Conservation (phyloP, 192 early-diverging fungal species). For the Umbelopsis ramanniana region DNA sequence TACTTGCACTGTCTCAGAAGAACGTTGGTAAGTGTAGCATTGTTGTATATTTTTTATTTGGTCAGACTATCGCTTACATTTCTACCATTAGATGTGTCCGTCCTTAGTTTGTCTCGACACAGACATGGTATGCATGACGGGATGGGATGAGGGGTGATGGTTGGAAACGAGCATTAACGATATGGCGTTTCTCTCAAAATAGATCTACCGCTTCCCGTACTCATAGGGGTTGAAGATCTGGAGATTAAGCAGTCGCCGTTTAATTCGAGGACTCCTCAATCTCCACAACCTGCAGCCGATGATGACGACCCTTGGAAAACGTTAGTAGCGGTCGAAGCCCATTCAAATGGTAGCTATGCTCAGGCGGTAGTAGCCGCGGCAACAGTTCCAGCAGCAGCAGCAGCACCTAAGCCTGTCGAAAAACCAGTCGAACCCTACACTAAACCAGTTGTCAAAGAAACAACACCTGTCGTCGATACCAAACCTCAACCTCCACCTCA, state of each 20-base stretch:
- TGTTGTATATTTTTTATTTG: neutral
- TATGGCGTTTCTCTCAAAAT: neutral
- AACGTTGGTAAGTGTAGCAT: slow-evolving; percentile 60
- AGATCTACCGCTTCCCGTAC: slow-evolving; percentile 66
- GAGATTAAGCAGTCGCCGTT: slow-evolving; percentile 25
- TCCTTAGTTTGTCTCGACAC: slow-evolving; percentile 67
- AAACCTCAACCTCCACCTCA: neutral
- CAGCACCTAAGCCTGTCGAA: too few species aligned
- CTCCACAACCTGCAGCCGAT: slow-evolving; percentile 41
- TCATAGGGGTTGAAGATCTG: slow-evolving; percentile 63
- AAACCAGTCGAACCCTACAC: neutral
- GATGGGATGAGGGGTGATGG: neutral
- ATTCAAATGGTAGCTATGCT: slow-evolving; percentile 33
- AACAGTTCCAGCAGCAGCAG: neutral
- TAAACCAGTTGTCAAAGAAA: neutral
- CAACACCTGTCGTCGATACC: neutral
- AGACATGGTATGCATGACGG: slow-evolving; percentile 53
- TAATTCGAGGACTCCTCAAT: slow-evolving; percentile 12
- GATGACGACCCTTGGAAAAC: slow-evolving; percentile 69
- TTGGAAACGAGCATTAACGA: neutral
- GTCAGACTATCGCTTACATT: too few species aligned
- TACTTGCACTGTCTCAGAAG: slow-evolving; percentile 77
- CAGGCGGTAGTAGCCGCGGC: neutral
- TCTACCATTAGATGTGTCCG: slow-evolving; percentile 52
- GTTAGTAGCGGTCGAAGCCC: slow-evolving; percentile 4